Conservation (phyloP, 305 asterid genomes). For the Rubia tinctorum region DNA sequence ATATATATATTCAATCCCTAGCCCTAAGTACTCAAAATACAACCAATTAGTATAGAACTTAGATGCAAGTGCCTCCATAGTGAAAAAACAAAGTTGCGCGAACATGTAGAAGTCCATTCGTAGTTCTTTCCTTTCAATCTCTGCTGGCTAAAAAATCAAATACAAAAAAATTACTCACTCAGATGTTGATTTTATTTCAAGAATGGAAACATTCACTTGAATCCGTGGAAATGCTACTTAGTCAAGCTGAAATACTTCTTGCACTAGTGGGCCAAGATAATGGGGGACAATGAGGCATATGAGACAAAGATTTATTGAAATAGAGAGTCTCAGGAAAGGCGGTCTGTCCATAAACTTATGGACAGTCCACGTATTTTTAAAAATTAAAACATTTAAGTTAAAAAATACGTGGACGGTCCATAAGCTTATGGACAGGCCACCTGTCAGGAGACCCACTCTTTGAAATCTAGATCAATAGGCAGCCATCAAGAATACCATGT, state of each 20-base stretch:
- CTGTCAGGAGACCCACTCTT: too few species aligned
- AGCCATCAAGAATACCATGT: too few species aligned
- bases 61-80: background rate
- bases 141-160: background rate
- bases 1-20: background rate
- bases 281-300: background rate
- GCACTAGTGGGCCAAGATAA: background rate
- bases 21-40: background rate
- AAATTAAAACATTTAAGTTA: too few species aligned
- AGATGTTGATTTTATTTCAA: background rate
- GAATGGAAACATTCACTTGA: constrained; percentile 1
- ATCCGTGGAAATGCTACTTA: background rate
- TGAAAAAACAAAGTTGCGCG: background rate
- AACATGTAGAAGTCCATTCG: background rate
- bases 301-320: too few species aligned
- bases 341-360: too few species aligned
- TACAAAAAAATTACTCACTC: background rate
- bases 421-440: too few species aligned
- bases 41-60: background rate
- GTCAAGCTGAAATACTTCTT: background rate
- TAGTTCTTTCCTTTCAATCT: background rate
- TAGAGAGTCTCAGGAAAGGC: too few species aligned
- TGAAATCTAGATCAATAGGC: too few species aligned
- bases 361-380: too few species aligned
- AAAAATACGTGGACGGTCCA: too few species aligned